Evolutionary conservation across 169 alveolate genomes (phyloP), one percentile per base, ranked within the genome.

Genomic region (Plasmodium reichenowi): DNA sequence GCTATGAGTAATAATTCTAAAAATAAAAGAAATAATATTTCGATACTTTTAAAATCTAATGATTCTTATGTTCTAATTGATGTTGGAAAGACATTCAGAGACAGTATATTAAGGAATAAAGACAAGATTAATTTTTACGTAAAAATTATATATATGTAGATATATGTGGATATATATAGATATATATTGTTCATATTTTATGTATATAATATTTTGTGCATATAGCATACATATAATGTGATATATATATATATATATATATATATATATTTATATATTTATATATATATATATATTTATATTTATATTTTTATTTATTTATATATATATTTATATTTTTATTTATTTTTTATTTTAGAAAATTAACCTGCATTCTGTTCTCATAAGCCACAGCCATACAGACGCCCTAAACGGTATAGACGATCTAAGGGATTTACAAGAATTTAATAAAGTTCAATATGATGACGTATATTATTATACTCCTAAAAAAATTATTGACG

Each of bases 381-480:
- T 80, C 12, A 80, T 80, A 67, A 80, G 73, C 48, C 90, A 80
- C 24, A 67, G 90, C 29, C 90, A 80, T 29, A 80, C 90, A 6
- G 90, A 80, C 47, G 90, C 90, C 8, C 38, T 80, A 63, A 80
- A 80, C 15, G 90, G 90, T 6, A 80, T 80, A 9, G 90, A 80
- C 70, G 90, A 80, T 29, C 47, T 80, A 64, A 52, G 90, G 10
- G 90, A 80, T 47, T 29, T 80, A n/a, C 90, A 80, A 80, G 90
- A 80, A 47, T 80, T 38, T 60, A 58, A 80, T 50, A 66, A 58
- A 68, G 48, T 68, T 32, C 6, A 3, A 13, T 13, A 56, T 22
- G 90, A 50, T 12, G 90, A 80, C 12, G 15, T 70, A 1, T 80
- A 24, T 48, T 80, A 80, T 60, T 80, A 80, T 56, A 80, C 45